phyloP scores from a whole-genome alignment of 306 rosid species.

The Abrus precatorius region DNA sequence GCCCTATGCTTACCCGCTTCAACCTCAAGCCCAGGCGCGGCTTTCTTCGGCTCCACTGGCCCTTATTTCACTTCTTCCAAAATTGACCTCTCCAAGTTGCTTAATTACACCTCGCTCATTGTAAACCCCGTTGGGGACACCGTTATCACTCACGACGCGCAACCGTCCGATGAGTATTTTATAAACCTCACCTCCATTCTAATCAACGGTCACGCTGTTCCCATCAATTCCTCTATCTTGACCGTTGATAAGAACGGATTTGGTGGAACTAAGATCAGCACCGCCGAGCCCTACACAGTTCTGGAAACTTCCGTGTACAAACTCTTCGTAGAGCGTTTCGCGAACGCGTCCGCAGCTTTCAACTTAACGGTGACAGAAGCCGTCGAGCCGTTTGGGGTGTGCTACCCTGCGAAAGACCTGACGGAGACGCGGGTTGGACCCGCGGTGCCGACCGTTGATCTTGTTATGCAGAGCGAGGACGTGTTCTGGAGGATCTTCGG shows the following conservation, averaged over 20 bases:
- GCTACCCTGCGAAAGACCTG: slow-evolving; percentile 47
- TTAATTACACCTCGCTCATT: slow-evolving; percentile 55
- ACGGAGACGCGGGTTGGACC: slow-evolving; percentile 61
- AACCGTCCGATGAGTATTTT: slow-evolving; percentile 62
- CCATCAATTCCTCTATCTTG: slow-evolving; percentile 43
- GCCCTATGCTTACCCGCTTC: slow-evolving; percentile 58
- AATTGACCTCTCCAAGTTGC: slow-evolving; percentile 56
- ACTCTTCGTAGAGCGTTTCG: slow-evolving; percentile 36
- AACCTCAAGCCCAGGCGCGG: slow-evolving; percentile 36
- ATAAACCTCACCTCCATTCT: slow-evolving; percentile 48
- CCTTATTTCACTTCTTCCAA: slow-evolving; percentile 50
- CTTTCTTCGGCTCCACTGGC: slow-evolving; percentile 49
- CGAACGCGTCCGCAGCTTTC: slow-evolving; percentile 41
- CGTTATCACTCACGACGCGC: slow-evolving; percentile 44
- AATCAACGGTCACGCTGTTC: slow-evolving; percentile 46
- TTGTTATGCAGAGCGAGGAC: slow-evolving; percentile 60
- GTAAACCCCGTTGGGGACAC: slow-evolving; percentile 50
- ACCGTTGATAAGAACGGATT: slow-evolving; percentile 46
- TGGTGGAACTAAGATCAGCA: slow-evolving; percentile 59
- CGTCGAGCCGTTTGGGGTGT: slow-evolving; percentile 53
- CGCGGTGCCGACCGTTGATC: slow-evolving; percentile 62
- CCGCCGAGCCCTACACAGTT: slow-evolving; percentile 44
- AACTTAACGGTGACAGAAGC: slow-evolving; percentile 49
- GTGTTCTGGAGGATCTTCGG: slow-evolving; percentile 67
- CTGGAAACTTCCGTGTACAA: slow-evolving; percentile 45